phyloP scores from a whole-genome alignment of 768 basidiomycete genomes.

The Tylopilus sp. region DNA sequence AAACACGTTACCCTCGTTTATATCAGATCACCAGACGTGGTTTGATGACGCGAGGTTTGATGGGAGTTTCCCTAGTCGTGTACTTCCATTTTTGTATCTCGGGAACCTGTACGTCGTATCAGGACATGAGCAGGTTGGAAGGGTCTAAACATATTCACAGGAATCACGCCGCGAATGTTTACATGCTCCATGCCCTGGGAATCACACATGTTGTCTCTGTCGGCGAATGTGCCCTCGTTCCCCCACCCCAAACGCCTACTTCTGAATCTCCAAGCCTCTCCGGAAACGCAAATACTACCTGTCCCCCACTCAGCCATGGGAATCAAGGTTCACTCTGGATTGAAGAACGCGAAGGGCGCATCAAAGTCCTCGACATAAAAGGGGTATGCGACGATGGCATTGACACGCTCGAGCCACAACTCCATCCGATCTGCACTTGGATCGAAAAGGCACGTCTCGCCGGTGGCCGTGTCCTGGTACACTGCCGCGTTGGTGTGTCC shows the following conservation, averaged over 20 bases:
- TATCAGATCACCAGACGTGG: constrained; percentile 83
- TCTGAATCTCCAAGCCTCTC: background rate
- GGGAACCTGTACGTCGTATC: constrained; percentile 77
- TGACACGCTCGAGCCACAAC: constrained; percentile 86
- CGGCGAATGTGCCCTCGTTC: constrained; percentile 89
- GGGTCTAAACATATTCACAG: constrained; percentile 35
- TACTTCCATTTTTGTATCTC: constrained; percentile 90
- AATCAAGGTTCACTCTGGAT: constrained; percentile 78
- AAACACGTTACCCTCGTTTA: constrained; percentile 63
- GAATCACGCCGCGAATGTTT: constrained; percentile 91
- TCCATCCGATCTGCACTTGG: constrained; percentile 88
- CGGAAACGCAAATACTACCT: constrained; percentile 5
- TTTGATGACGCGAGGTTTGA: constrained; percentile 92
- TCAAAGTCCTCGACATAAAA: constrained; percentile 89
- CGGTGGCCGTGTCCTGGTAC: constrained; percentile 90
- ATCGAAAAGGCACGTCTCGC: constrained; percentile 80
- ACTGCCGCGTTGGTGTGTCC: constrained; percentile 99
- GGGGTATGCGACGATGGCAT: constrained; percentile 96
- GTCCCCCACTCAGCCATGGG: constrained; percentile 39
- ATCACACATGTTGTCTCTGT: constrained; percentile 98
- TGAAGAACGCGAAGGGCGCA: constrained; percentile 84
- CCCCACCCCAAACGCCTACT: constrained; percentile 52
- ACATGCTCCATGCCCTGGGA: constrained; percentile 93
- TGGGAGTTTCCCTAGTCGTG: constrained; percentile 92
- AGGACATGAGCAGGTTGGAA: background rate